Evolutionary conservation across 129 eudicot genomes (phyloP), one percentile per base, ranked within the genome.

Genomic region (Centella asiatica): DNA sequence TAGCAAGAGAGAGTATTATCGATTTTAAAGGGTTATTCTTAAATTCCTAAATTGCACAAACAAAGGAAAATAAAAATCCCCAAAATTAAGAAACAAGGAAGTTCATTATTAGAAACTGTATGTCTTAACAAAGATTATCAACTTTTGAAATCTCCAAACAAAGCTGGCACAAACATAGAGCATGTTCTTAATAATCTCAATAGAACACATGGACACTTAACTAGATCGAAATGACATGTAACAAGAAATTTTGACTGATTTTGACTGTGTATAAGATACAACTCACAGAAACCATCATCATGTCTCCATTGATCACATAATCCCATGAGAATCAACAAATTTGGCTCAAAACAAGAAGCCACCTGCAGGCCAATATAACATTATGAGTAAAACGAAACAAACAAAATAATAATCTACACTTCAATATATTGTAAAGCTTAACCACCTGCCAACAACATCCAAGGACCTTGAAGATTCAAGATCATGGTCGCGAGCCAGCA

Each of bases 121-220:
- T 26, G 36, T 46, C 51, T 34, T n/a, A n/a, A n/a, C n/a, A n/a
- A n/a, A n/a, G n/a, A n/a, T n/a, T n/a, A n/a, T n/a, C n/a, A 60
- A 14, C 13, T 65, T 49, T 47, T 64, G 54, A 69, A 51, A 57
- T 40, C 39, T 18, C 64, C 28, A 73, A 64, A 58, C 39, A 37
- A 61, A 53, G 57, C 59, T 72, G 50, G 31, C 55, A 51, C 33
- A 57, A 71, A 51, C 69, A 55, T 49, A 67, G 19, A 36, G 50
- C 64, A 66, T 42, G 64, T 59, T 76, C 66, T 64, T 61, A 64
- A 11, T 40, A 65, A 47, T 10, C n/a, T 70, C 69, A 31, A 74
- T 62, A 65, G 49, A 60, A 26, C 19, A 39, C 33, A 7, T 19
- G 27, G 48, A 7, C 71, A 67, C 1, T 39, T n/a, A 67, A 67